Evolutionary conservation across 2,329 filamentous ascomycete genomes (phyloP), one percentile per base, ranked within the genome.

Genomic region (Claviceps africana): DNA sequence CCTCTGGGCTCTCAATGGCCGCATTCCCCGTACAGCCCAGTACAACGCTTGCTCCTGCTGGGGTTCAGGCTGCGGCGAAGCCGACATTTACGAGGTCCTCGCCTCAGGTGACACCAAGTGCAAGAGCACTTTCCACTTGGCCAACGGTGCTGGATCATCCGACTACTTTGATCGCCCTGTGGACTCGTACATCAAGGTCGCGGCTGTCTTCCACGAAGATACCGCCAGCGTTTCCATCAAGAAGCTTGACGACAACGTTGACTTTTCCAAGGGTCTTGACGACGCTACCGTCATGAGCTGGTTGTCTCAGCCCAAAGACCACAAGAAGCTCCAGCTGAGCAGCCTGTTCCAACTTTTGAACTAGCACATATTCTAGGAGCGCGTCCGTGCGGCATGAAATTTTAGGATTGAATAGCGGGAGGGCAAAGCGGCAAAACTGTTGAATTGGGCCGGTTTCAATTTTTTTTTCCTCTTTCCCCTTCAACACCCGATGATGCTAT

Each of bases 41-140:
- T 89, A 89, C 69, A 74, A 75, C 56, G 68, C 69, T 2, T 90
- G 86, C 73, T 85, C 79, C 54, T 90, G 86, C 73, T 89, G 85
- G 85, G 67, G 66, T 13, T 72, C 68, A 62, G 60, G 79, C 39
- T 89, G 86, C 63, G 85, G 84, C 59, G 86, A 91, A 69, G 78
- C 85, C 56, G 86, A 91, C 61, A 74, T 89, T 51, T 82, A 84
- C 60, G 86, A 90, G 69, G 75, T 86, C 25, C 77, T 90, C 42
- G 72, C 76, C 55, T 64, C 74, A 1, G 85, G 85, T 30, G 79
- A 83, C 63, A 74, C 70, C 44, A 79, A 79, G 61, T 78, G 79
- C 67, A 88, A 86, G 70, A 82, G 80, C 40, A 86, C 84, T 17
- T 72, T 88, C 59, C 85, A 89, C 67, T 70, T 74, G 56, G 77